Base-by-base conservation (phyloP, 2,329 filamentous ascomycete species). In the Fusarium poae region DNA sequence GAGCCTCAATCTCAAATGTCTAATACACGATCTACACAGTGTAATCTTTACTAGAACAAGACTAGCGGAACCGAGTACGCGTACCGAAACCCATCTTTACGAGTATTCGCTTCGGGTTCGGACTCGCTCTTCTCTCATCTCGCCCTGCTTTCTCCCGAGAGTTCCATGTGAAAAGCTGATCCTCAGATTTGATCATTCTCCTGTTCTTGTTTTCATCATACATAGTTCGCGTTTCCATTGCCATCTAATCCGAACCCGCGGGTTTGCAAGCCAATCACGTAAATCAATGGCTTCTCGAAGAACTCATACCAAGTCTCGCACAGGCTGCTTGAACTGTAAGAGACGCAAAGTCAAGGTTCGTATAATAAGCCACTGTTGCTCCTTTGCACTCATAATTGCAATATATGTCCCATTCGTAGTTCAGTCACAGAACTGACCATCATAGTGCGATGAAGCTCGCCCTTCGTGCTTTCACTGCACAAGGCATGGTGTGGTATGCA, bases 281-380 rank as follows among this genome's bases (percentile, higher is more conserved):
- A 57, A 16, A 39, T 10, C 18, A 13, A 74, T 74, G 73, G 53
- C 72, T 34, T 62, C 71, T 30, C 69, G 75, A 46, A 72, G 75
- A 29, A 70, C 75, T 29, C 76, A 78, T 9, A 82, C 75, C 45
- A 78, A 78, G 61, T 77, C 76, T 57, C 73, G 76, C 13, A 77
- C 67, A 15, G 76, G 76, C 42, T 78, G 76, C 59, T 56, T 55
- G 40, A 74, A 76, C 62, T 78, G 76, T 63, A 78, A 78, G 65
- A 68, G 73, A 10, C 74, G 76, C 35, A 78, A 77, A 57, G 76
- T 78, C 27, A 78, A 78, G 69, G 76, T 77, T 65, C 40, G 74
- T 58, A 29, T 44, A n/a, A 20, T 29, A 23, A 18, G 50, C 18
- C 34, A 29, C 16, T 39, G 25, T 39, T 32, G 40, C 18, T 23